Base-by-base conservation (phyloP, 106 monocot genomes). In the Iris macrosiphon region DNA sequence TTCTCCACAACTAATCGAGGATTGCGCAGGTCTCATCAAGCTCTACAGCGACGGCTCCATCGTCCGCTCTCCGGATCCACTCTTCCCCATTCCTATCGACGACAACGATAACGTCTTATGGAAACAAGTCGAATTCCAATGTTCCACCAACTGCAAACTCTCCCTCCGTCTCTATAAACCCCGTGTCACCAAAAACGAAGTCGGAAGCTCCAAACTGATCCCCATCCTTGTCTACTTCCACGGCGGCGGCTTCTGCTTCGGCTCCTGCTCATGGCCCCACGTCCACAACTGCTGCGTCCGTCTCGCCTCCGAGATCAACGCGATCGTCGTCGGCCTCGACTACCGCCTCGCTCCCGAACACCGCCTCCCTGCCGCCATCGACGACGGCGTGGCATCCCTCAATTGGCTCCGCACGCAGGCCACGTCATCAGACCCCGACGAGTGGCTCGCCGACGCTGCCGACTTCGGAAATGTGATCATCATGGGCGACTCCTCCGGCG, bases 221-320 rank as follows among this genome's bases (percentile, higher is more conserved):
- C 88, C 88, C 7, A 55, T 82, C 40, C 66, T 88, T 65, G 75
- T 62, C 79, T 88, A 88, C 79, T 82, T 75, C 75, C 88, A 88
- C 52, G 88, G 88, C 41, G 88, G 82, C 34, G 88, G 88, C 17
- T 88, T 59, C 75, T 88, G 87, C 75, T 60, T 88, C 52, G 82
- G 87, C 27, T 78, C 82, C 41, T 75, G 78, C 46, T 66, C 82
- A 11, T 88, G 87, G 82, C 72, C 78, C 66, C 75, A 79, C 68
- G 68, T 33, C 66, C 87, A 82, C 31, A 72, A 76, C 76, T 86
- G 67, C 66, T 73, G 76, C 66, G 62, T 80, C 61, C 79, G 82
- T 40, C 78, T 82, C 33, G 67, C 78, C 48, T 46, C 70, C 54
- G 62, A 49, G 9, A 65, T 75, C 48, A 40, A 59, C 42, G 68